These are phyloP conservation scores for Arthonia radiata DNA, from an alignment of 495 filamentous ascomycete species.

Conservation along the genomic window DNA sequence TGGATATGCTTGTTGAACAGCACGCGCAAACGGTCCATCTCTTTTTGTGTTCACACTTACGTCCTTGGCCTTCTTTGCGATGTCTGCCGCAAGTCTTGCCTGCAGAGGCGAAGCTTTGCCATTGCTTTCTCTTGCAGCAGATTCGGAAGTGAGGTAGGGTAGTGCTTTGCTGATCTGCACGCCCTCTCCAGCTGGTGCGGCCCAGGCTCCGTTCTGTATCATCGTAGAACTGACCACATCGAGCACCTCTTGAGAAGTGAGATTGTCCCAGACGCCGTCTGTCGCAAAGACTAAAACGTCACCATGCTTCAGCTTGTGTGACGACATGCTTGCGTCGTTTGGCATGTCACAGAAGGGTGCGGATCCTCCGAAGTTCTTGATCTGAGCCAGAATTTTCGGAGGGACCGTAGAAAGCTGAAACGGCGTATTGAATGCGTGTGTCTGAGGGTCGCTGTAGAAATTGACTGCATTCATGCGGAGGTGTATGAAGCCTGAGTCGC, in stretches of 20 bases:
- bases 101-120: conserved; percentile 27
- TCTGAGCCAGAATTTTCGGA: conserved; percentile 45
- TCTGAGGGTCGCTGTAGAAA: conserved; percentile 61
- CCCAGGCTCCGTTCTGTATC: conserved; percentile 49
- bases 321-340: conserved; percentile 55
- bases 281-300: conserved; percentile 81
- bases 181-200: conserved; percentile 29
- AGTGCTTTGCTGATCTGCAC: conserved; percentile 16
- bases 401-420: conserved; percentile 85
- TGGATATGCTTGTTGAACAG: conserved; percentile 67
- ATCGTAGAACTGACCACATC: conserved; percentile 53
- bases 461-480: conserved; percentile 63
- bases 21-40: conserved; percentile 84
- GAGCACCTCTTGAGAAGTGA: conserved; percentile 72
- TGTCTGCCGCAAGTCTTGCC: conserved; percentile 47
- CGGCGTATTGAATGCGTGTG: conserved; percentile 91
- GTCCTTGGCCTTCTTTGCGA: conserved; percentile 56
- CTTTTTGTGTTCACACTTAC: conserved; percentile 53
- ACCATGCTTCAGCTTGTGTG: conserved; percentile 54
- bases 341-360: conserved; percentile 55
- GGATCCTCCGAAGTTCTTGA: conserved; percentile 51
- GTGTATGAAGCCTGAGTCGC: conserved; percentile 86
- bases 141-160: conserved; percentile 5
- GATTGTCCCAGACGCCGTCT: conserved; percentile 91
- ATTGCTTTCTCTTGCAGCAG: too few relatives aligned